These are phyloP conservation scores for Dionaea muscipula DNA, from an alignment of 179 eudicot species.

Conservation along the genomic window DNA sequence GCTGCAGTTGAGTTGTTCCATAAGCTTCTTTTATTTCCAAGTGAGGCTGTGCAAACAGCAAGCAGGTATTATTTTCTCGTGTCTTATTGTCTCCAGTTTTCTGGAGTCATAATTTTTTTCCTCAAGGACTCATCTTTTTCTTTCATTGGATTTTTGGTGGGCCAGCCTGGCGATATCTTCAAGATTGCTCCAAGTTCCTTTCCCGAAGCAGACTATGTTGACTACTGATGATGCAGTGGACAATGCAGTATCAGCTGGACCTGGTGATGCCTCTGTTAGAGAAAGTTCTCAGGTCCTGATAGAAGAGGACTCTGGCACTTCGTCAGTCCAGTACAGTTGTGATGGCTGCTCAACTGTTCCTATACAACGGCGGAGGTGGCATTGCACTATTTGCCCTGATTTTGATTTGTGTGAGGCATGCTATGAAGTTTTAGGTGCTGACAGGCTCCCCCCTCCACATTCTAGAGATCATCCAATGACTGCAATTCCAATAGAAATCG, in stretches of 20 bases:
- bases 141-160: slow-evolving; percentile 4
- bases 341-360: slow-evolving; percentile 99
- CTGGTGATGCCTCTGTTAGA: slow-evolving; percentile 38
- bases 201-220: slow-evolving; percentile 97
- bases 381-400: slow-evolving; percentile 95
- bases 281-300: slow-evolving; percentile 74
- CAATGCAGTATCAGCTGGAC: slow-evolving; percentile 37
- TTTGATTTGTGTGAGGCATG: slow-evolving; percentile 98
- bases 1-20: slow-evolving; percentile 75
- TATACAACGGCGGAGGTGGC: slow-evolving; percentile 90
- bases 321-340: slow-evolving; percentile 97
- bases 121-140: slow-evolving; percentile 7
- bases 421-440: slow-evolving; percentile 84
- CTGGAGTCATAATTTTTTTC: neutral
- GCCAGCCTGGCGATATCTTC: slow-evolving; percentile 87
- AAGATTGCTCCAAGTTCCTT: slow-evolving; percentile 97
- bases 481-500: slow-evolving; percentile 93
- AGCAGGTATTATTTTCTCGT: slow-evolving; percentile 58
- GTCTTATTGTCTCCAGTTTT: neutral
- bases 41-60: slow-evolving; percentile 97
- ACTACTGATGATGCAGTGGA: slow-evolving; percentile 70
- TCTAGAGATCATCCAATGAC: slow-evolving; percentile 97
- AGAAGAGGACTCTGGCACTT: slow-evolving; percentile 91
- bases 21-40: slow-evolving; percentile 65
- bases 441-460: slow-evolving; percentile 89